A percentile compares a stretch with the other conserved stretches of the same genome.
Evolutionary conservation across 441 rosid species (phyloP).

Genomic region (Macaranga tanarius): DNA sequence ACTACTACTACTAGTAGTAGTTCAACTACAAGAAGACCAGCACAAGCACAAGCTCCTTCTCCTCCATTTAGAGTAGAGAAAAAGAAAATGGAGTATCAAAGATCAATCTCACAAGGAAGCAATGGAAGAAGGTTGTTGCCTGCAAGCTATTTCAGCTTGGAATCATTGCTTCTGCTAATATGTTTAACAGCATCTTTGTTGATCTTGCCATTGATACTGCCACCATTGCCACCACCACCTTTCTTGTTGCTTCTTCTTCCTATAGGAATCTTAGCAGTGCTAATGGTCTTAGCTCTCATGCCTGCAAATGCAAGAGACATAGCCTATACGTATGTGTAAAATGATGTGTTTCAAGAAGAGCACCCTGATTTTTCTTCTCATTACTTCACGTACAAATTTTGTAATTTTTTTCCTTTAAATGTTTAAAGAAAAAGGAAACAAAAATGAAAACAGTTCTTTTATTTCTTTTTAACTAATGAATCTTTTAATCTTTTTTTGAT

Average conservation of each 20-base stretch:
- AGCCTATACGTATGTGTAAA: constrained; percentile 46
- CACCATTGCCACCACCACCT: constrained; percentile 94
- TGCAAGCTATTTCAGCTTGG: constrained; percentile 66
- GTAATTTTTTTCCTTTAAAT: background rate
- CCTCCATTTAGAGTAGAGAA: constrained; percentile 19
- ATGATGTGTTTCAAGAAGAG: background rate
- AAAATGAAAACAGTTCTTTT: constrained; percentile 18
- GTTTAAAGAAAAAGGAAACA: background rate
- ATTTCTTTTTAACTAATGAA: constrained; percentile 5
- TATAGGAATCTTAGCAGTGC: constrained; percentile 62
- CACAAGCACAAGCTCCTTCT: background rate
- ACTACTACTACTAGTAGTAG: background rate
- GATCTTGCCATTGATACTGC: constrained; percentile 77
- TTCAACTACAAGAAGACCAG: background rate
- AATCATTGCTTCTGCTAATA: constrained; percentile 56
- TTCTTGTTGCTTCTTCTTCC: constrained; percentile 79
- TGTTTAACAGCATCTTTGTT: constrained; percentile 73
- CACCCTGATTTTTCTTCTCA: background rate
- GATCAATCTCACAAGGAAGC: constrained; percentile 44
- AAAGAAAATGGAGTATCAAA: constrained; percentile 36
- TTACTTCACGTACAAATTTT: constrained; percentile 17
- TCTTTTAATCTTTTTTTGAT: background rate
- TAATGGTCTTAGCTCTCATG: constrained; percentile 79
- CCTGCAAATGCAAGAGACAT: constrained; percentile 55
- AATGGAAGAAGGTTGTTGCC: constrained; percentile 41